phyloP scores from a whole-genome alignment of 2,329 filamentous ascomycete species.

The Corynespora cassiicola region DNA sequence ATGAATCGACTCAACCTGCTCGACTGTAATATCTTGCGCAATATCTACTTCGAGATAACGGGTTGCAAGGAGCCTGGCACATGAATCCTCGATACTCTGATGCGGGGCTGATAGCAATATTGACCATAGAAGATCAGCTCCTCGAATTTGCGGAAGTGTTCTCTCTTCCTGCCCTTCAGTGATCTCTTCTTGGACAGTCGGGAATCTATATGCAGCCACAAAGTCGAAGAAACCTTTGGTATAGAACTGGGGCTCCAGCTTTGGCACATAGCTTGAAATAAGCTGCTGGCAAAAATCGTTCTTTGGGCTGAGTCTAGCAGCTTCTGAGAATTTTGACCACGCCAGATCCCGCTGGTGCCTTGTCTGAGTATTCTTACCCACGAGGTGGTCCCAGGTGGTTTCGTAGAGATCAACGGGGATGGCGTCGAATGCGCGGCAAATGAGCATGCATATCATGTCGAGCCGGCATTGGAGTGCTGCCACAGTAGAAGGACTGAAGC shows the following conservation, averaged over 20 bases:
- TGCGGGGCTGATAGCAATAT: constrained; percentile 75
- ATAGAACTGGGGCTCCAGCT: constrained; percentile 63
- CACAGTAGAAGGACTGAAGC: constrained; percentile 14
- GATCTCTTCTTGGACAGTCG: constrained; percentile 17
- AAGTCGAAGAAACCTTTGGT: constrained; percentile 69
- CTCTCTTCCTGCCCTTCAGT: constrained; percentile 23
- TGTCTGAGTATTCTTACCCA: constrained; percentile 68
- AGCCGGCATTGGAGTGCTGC: constrained; percentile 47
- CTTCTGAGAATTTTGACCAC: constrained; percentile 61
- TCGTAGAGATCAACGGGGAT: constrained; percentile 68
- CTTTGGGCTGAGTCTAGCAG: constrained; percentile 21
- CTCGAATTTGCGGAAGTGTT: constrained; percentile 56
- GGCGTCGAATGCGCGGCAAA: constrained; percentile 66
- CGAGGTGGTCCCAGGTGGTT: constrained; percentile 74
- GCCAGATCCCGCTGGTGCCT: constrained; percentile 68
- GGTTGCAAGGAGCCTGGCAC: constrained; percentile 74
- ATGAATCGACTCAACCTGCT: constrained; percentile 66
- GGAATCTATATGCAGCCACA: constrained; percentile 55
- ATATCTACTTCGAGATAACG: constrained; percentile 67
- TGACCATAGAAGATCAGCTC: constrained; percentile 79
- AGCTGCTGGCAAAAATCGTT: constrained; percentile 40
- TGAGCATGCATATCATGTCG: constrained; percentile 64
- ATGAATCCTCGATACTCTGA: constrained; percentile 69
- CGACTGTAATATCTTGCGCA: constrained; percentile 48
- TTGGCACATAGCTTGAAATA: constrained; percentile 61